These are phyloP conservation scores for Kluyveromyces sp. DNA, from an alignment of 1,139 yeast genomes.

Conservation along the genomic window DNA sequence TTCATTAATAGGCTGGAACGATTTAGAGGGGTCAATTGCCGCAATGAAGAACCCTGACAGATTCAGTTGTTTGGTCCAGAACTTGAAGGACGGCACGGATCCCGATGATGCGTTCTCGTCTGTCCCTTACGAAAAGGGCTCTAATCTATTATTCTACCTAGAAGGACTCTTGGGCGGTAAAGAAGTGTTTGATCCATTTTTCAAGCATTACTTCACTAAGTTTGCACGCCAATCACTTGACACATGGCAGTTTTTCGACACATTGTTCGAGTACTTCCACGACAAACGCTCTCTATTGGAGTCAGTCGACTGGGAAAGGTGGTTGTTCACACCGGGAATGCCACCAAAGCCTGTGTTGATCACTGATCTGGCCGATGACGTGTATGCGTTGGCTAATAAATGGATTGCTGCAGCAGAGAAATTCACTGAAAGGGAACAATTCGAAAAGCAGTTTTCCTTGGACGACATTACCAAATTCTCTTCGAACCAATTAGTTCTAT, in stretches of 20 bases:
- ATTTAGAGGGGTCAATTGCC: conserved; percentile 57
- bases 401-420: conserved; percentile 42
- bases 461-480: conserved; percentile 51
- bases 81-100: conserved; percentile 57
- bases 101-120: conserved; percentile 88
- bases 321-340: conserved; percentile 78
- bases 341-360: conserved; percentile 83
- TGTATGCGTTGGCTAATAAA: conserved; percentile 54
- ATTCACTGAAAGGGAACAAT: conserved; percentile 24
- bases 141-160: conserved; percentile 64
- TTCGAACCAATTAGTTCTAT: conserved; percentile 72
- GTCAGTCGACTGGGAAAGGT: conserved; percentile 72
- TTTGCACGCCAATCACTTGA: conserved; percentile 69
- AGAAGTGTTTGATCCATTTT: conserved; percentile 64
- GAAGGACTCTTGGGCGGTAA: conserved; percentile 61
- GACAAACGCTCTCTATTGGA: conserved; percentile 40
- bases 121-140: conserved; percentile 90
- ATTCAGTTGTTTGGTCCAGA: conserved; percentile 62
- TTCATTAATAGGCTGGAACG: conserved; percentile 86
- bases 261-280: conserved; percentile 54
- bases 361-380: conserved; percentile 68
- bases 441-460: conserved; percentile 23
- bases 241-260: conserved; percentile 71
- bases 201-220: conserved; percentile 66
- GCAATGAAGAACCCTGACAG: conserved; percentile 48